Evolutionary conservation across 352 stramenopile genomes (phyloP), one percentile per base, ranked within the genome.

Genomic region (Phytophthora podocarpi): DNA sequence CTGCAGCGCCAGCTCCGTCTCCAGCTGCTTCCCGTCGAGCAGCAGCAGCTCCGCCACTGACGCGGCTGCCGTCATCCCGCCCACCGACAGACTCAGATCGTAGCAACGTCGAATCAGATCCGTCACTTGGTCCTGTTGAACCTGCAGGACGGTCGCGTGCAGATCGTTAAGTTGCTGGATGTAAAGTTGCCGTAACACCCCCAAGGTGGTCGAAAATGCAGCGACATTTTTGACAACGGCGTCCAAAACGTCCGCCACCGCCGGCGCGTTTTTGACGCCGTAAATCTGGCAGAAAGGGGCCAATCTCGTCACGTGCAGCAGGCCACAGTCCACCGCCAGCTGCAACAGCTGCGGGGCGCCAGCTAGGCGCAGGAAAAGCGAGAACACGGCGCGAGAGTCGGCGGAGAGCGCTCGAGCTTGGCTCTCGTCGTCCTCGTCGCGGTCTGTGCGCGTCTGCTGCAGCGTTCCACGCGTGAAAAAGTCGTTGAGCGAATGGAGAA

Each of bases 211-310:
- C 21, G 18, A 43, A 49, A 82, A 82, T 8, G 40, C 23, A 6
- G 53, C 27, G 0, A 58, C 40, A 24, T 67, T 48, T 6, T 70
- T 20, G 2, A 62, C 57, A 36, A 78, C 47, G 1, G 37, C 48
- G 39, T 64, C 36, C n/a, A 85, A 46, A 26, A 87, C 43, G 12
- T 59, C 51, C 15, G 40, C 40, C 30, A 85, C 70, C 0, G 36
- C 53, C 1, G 54, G 45, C 0, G 35, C 51, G 31, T 82, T 87
- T 40, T 66, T 77, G 20, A 59, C 65, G 15, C 68, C 65, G 45
- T 72, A 85, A 5, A 92, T 36, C 50, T 89, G 77, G 56, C 83
- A 90, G 53, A 90, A 89, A 7, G 81, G 77, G 2, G 59, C 63
- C 16, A 93, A n/a, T 15, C 80, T 58, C 43, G 80, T 74, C 23